These are phyloP conservation scores for Ophiostoma angusticollis DNA, from an alignment of 2,329 filamentous ascomycete species.

Conservation along the genomic window DNA sequence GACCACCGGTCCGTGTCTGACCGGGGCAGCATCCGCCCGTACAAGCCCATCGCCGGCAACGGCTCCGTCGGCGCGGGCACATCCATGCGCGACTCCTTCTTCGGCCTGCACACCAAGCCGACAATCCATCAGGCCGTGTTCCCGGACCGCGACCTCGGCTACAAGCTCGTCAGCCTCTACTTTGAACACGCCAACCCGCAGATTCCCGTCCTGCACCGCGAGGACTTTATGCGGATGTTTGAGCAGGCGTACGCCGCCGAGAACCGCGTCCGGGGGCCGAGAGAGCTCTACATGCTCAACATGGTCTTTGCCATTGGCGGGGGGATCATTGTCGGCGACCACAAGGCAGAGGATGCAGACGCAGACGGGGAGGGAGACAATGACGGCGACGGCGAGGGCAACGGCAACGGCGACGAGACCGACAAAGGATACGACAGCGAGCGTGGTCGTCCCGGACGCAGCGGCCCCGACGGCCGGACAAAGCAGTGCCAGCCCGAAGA, in stretches of 20 bases:
- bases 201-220: constrained; percentile 80
- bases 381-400: neutral
- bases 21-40: constrained; percentile 46
- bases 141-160: constrained; percentile 61
- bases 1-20: constrained; percentile 56
- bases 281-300: constrained; percentile 87
- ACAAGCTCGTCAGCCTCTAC: constrained; percentile 66
- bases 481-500: constrained; percentile 71
- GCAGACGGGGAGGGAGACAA: constrained; percentile 4
- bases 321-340: constrained; percentile 72
- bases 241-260: constrained; percentile 65
- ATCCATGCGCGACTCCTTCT: constrained; percentile 91
- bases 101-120: constrained; percentile 84
- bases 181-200: constrained; percentile 96
- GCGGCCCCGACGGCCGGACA: constrained; percentile 18
- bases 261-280: constrained; percentile 52
- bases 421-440: neutral
- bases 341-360: constrained; percentile 24
- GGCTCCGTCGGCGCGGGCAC: constrained; percentile 41
- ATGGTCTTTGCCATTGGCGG: constrained; percentile 95
- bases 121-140: constrained; percentile 78
- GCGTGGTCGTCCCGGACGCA: neutral
- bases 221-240: constrained; percentile 81
- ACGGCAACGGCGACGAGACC: constrained; percentile 1
- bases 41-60: constrained; percentile 37